Conservation (phyloP, 495 filamentous ascomycete species). For the Acidiella bohemica region DNA sequence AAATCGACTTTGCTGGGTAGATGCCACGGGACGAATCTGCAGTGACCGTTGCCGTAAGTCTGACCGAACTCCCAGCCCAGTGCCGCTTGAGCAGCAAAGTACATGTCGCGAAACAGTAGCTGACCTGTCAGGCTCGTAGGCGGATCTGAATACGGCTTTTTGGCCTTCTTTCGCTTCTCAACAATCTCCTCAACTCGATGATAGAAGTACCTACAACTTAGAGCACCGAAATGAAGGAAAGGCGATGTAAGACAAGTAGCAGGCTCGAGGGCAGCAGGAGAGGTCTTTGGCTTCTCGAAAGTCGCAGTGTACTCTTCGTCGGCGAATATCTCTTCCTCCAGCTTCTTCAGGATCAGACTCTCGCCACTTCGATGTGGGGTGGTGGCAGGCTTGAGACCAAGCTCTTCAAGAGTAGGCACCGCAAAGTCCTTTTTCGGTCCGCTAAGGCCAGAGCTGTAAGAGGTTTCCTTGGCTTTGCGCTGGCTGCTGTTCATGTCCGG, state of each 20-base stretch:
- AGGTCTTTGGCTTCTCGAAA: conserved; percentile 58
- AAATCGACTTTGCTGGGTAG: conserved; percentile 39
- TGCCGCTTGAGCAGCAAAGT: conserved; percentile 55
- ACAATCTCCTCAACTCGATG: conserved; percentile 48
- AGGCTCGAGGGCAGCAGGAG: conserved; percentile 52
- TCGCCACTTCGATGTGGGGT: conserved; percentile 53
- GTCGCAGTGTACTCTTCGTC: conserved; percentile 50
- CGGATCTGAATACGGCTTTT: conserved; percentile 28
- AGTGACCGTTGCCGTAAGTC: conserved; percentile 44
- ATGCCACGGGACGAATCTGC: conserved; percentile 59
- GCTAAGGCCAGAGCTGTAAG: conserved; percentile 40
- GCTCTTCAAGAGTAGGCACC: conserved; percentile 46
- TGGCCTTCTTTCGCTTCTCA: conserved; percentile 31
- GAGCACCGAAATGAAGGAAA: conserved; percentile 55
- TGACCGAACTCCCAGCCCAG: conserved; percentile 45
- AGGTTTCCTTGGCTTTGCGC: conserved; percentile 34
- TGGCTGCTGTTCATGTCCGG: conserved; percentile 44
- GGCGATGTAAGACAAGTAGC: conserved; percentile 58
- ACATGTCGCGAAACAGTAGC: conserved; percentile 63
- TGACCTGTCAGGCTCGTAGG: conserved; percentile 55
- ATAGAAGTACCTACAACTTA: conserved; percentile 52
- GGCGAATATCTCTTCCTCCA: conserved; percentile 36
- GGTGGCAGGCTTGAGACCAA: conserved; percentile 44
- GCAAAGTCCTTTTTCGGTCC: conserved; percentile 50
- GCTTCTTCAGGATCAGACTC: conserved; percentile 38